Conservation (phyloP, 495 filamentous ascomycete species). For the Aspergillus steynii region DNA sequence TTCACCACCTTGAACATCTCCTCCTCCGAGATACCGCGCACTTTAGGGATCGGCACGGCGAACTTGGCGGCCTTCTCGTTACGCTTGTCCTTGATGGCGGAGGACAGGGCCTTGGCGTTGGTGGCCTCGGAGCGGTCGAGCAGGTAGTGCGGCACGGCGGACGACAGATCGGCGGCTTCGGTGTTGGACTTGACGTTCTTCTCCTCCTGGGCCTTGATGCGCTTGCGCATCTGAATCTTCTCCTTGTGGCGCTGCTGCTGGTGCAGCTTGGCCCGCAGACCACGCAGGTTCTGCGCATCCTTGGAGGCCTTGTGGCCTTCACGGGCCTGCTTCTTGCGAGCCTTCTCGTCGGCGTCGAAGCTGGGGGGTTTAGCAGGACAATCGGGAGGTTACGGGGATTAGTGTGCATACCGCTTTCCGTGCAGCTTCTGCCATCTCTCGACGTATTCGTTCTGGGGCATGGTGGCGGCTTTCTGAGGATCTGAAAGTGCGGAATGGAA, state of each 20-base stretch:
- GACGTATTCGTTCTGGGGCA: conserved; percentile 95
- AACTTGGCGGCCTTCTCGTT: conserved; percentile 96
- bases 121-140: conserved; percentile 84
- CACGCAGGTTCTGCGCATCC: conserved; percentile 88
- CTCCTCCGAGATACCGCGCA: conserved; percentile 90
- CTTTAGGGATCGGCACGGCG: conserved; percentile 89
- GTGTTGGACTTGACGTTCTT: conserved; percentile 90
- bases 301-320: conserved; percentile 82
- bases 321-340: conserved; percentile 83
- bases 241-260: conserved; percentile 90
- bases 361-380: background rate
- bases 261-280: conserved; percentile 91
- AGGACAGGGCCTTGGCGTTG: conserved; percentile 84
- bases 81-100: conserved; percentile 85
- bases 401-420: conserved; percentile 53
- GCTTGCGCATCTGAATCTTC: conserved; percentile 99
- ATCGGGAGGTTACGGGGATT: too few relatives aligned
- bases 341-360: conserved; percentile 88
- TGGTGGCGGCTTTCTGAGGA: background rate
- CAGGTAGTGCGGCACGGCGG: conserved; percentile 81
- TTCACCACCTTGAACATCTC: conserved; percentile 99
- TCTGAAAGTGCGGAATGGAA: background rate
- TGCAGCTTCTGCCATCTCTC: conserved; percentile 84
- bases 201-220: conserved; percentile 91
- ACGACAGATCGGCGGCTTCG: conserved; percentile 68